These are phyloP conservation scores for Lasiosphaeris hirsuta DNA, from an alignment of 495 filamentous ascomycete species.

Conservation along the genomic window DNA sequence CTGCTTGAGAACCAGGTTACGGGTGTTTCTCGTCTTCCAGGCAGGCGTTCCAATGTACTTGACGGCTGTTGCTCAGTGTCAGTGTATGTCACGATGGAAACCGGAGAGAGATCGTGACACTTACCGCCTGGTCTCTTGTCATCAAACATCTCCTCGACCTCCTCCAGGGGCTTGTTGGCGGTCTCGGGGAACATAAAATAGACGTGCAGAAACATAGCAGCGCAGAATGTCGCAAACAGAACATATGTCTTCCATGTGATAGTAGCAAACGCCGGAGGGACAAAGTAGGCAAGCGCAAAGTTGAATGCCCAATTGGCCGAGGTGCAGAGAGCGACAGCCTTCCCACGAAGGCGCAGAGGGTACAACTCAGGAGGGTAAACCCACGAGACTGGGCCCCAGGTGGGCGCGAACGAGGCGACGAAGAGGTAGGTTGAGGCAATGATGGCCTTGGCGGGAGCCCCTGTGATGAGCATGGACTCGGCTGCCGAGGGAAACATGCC, in stretches of 20 bases:
- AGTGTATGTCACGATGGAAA: not conserved
- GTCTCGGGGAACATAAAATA: slow-evolving; percentile 84
- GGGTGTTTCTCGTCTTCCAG: slow-evolving; percentile 60
- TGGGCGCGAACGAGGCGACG: slow-evolving; percentile 71
- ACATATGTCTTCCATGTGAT: slow-evolving; percentile 74
- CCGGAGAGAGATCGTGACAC: not conserved
- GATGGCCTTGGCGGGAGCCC: slow-evolving; percentile 61
- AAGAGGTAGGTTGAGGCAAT: slow-evolving; percentile 79
- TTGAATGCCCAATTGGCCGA: slow-evolving; percentile 78
- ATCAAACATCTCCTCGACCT: slow-evolving; percentile 69
- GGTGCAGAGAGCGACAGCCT: slow-evolving; percentile 69
- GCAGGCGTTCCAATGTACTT: slow-evolving; percentile 63
- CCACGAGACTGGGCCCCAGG: slow-evolving; percentile 71
- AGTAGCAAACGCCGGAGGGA: slow-evolving; percentile 68
- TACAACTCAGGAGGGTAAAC: slow-evolving; percentile 75
- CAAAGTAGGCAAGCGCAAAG: slow-evolving; percentile 76
- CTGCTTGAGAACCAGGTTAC: slow-evolving; percentile 24
- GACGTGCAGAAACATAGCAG: slow-evolving; percentile 67
- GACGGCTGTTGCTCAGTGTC: slow-evolving; percentile 41
- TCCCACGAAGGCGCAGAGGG: slow-evolving; percentile 68
- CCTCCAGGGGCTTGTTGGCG: slow-evolving; percentile 75
- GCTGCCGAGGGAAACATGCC: slow-evolving; percentile 36
- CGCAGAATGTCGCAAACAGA: slow-evolving; percentile 73
- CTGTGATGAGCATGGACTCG: slow-evolving; percentile 50
- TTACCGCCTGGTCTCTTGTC: slow-evolving; percentile 28